A percentile compares a stretch with the other conserved stretches of the same genome.
Evolutionary conservation across 1,139 yeast genomes (phyloP).

Genomic region (Taphrina pruni): DNA sequence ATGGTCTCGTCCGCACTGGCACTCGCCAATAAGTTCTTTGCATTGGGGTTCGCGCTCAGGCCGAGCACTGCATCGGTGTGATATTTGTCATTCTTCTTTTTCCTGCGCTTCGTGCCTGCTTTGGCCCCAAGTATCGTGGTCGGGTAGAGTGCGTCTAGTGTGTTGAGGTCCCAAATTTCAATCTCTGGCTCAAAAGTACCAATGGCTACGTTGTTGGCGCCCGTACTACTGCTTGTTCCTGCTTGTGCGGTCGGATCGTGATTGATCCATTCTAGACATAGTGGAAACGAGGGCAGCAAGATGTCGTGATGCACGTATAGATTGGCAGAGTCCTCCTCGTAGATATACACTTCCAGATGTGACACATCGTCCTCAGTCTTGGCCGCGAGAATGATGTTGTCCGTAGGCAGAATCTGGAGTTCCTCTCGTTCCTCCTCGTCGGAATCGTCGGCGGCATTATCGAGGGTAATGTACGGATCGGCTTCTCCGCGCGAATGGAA

Average conservation of each 20-base stretch:
- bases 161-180: constrained; percentile 95
- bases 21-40: constrained; percentile 86
- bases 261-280: constrained; percentile 94
- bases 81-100: constrained; percentile 63
- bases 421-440: constrained; percentile 78
- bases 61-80: constrained; percentile 95
- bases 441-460: constrained; percentile 58
- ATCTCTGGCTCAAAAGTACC: constrained; percentile 98
- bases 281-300: constrained; percentile 96
- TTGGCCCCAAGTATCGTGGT: constrained; percentile 77
- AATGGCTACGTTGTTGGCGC: constrained; percentile 84
- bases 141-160: constrained; percentile 92
- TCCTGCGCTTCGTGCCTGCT: constrained; percentile 47
- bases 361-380: constrained; percentile 97
- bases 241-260: constrained; percentile 53
- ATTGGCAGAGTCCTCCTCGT: constrained; percentile 74
- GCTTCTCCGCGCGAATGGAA: constrained; percentile 66
- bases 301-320: constrained; percentile 94
- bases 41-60: constrained; percentile 77
- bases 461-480: constrained; percentile 76
- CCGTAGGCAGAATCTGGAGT: constrained; percentile 85
- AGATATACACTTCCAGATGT: constrained; percentile 87
- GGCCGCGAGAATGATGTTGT: constrained; percentile 85
- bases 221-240: constrained; percentile 50
- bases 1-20: constrained; percentile 95